Evolutionary conservation across 805 yeast species (phyloP).

Genomic region (Crinitomyces ghanaensis): DNA sequence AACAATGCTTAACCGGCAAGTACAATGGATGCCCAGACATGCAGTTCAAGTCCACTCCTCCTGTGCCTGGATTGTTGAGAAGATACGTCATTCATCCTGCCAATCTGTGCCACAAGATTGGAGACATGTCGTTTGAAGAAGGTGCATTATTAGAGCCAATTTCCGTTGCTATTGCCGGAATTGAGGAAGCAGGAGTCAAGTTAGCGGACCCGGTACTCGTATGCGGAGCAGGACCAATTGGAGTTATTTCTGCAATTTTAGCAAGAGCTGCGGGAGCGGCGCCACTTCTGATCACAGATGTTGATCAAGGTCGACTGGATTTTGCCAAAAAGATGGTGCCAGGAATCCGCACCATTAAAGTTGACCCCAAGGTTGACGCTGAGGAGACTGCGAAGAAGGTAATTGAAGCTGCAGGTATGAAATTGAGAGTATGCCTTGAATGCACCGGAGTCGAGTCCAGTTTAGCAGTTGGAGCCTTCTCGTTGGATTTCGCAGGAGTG

Average conservation of each 20-base stretch:
- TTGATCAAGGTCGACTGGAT: constrained; percentile 33
- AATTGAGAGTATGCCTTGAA: constrained; percentile 37
- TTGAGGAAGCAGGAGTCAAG: constrained; percentile 35
- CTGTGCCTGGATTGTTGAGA: constrained; percentile 26
- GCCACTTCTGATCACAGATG: constrained; percentile 41
- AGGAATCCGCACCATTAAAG: constrained; percentile 34
- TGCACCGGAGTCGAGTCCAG: constrained; percentile 45
- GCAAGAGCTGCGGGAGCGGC: constrained; percentile 44
- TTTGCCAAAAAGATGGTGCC: constrained; percentile 39
- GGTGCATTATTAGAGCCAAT: constrained; percentile 49
- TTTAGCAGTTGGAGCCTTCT: constrained; percentile 36
- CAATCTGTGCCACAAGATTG: constrained; percentile 27
- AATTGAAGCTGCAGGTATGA: constrained; percentile 27
- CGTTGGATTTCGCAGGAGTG: constrained; percentile 37
- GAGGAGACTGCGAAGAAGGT: constrained; percentile 21
- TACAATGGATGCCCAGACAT: constrained; percentile 30
- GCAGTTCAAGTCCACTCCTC: constrained; percentile 29
- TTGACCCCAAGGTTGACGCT: constrained; percentile 32
- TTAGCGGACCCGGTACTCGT: constrained; percentile 40
- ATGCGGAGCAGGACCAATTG: constrained; percentile 54
- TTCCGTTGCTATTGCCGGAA: constrained; percentile 42
- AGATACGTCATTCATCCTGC: constrained; percentile 29
- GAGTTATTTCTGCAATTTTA: constrained; percentile 35
- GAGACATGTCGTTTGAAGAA: constrained; percentile 35
- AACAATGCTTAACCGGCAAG: constrained; percentile 23